These are phyloP conservation scores for Thermothielavioides terrestris DNA, from an alignment of 495 filamentous ascomycete species.

Conservation along the genomic window DNA sequence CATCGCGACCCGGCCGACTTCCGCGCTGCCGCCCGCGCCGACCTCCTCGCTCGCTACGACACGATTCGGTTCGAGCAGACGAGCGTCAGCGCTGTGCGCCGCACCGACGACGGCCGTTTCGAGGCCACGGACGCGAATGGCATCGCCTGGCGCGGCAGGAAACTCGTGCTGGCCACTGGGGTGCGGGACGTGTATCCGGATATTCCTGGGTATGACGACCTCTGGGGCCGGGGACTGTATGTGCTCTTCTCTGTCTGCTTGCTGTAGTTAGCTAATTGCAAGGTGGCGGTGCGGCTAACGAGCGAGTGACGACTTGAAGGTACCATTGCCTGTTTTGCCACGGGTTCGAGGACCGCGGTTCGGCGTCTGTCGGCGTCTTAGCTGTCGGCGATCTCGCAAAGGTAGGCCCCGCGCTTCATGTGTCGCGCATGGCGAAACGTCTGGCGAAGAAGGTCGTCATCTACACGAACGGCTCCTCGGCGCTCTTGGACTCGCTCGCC, in stretches of 20 bases:
- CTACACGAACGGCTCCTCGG: too few relatives aligned
- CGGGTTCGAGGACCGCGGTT: too few relatives aligned
- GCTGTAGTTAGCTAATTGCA: too few relatives aligned
- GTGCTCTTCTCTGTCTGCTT: slow-evolving; percentile 4
- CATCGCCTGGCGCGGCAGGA: slow-evolving; percentile 31
- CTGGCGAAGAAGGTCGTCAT: too few relatives aligned
- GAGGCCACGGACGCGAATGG: slow-evolving; percentile 27
- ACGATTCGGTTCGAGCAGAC: slow-evolving; percentile 1
- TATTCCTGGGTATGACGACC: slow-evolving; percentile 29
- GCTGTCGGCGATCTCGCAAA: too few relatives aligned
- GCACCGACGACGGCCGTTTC: slow-evolving; percentile 20
- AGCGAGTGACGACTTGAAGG: background rate
- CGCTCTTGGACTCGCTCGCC: too few relatives aligned
- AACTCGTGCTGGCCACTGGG: slow-evolving; percentile 44
- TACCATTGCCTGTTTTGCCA: slow-evolving; percentile 24
- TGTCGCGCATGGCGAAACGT: too few relatives aligned
- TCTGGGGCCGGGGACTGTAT: slow-evolving; percentile 36
- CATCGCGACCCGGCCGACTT: slow-evolving; percentile 34
- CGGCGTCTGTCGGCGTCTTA: too few relatives aligned
- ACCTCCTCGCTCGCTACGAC: slow-evolving; percentile 34
- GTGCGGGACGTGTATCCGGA: slow-evolving; percentile 31
- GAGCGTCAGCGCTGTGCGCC: slow-evolving; percentile 7
- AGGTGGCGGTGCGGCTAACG: too few relatives aligned
- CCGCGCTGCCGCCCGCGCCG: slow-evolving; percentile 27
- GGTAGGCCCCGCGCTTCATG: too few relatives aligned